Evolutionary conservation across 495 filamentous ascomycete species (phyloP), one percentile per base, ranked within the genome.

Genomic region (Trichoderma gamsii): DNA sequence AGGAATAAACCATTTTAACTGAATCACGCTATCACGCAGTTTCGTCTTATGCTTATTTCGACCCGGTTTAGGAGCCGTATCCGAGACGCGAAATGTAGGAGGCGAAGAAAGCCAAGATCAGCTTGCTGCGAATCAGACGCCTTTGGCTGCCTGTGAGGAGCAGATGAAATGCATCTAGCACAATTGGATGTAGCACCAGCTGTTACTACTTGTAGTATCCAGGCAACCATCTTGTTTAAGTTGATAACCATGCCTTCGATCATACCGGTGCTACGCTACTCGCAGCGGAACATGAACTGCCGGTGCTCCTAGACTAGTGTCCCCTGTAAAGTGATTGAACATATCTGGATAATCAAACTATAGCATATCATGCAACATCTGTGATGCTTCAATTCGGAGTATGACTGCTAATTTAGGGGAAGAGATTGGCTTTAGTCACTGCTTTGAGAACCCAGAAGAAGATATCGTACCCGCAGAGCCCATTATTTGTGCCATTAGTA

Each of bases 31-130:
- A 23, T 7, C 49, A 52, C 21, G 49, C 18, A 52, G 49, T n/a
- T 52, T 52, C 49, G 25, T 52, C 18, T 52, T 52, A 52, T 52
- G 49, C 49, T 52, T 52, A 52, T 21, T 52, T 23, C 49, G 49
- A 52, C 7, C 21, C 18, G 21, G 49, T 6, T 52, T 23, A 52
- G 21, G 49, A 52, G 49, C 49, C 18, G 9, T 21, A 9, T 52
- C 49, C 49, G n/a, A 25, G 49, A 23, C n/a, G n/a, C 21, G 49
- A 52, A 23, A 25, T 52, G 49, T 52, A 21, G 9, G 49, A 52
- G 49, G 49, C 6, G 5, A 52, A 11, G 49, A 16, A 18, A 21
- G 35, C 35, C 35, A 38, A 38, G 35, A 38, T 38, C 35, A 38
- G 35, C 35, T 38, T 0, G 35, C 35, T 38, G 35, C 35, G 35